A percentile compares a stretch with the other conserved stretches of the same genome.
phyloP scores from a whole-genome alignment of 257 asterid species.

The Fraxinus quadrangulata region DNA sequence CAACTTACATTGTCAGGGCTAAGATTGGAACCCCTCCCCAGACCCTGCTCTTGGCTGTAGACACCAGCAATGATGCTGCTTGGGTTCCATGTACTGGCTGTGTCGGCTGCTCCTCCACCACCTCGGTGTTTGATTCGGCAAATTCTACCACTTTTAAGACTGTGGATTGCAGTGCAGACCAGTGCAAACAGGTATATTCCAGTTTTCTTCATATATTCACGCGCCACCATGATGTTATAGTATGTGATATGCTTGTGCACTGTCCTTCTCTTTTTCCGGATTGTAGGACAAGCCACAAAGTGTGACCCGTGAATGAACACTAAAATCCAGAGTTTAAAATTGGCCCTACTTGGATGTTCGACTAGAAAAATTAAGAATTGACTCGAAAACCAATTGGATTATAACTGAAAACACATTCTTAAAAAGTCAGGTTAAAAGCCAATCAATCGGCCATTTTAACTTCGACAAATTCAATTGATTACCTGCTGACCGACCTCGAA shows the following conservation, averaged over 20 bases:
- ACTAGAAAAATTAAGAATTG: not conserved
- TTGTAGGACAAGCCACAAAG: not conserved
- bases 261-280: conserved; percentile 22
- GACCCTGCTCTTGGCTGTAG: conserved; percentile 62
- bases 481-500: no score
- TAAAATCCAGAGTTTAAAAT: not conserved
- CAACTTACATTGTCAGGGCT: conserved; percentile 64
- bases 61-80: conserved; percentile 78
- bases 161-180: conserved; percentile 59
- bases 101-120: conserved; percentile 60
- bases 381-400: no score
- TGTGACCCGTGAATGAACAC: conserved; percentile 20
- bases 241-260: not conserved
- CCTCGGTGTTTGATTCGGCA: conserved; percentile 32
- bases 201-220: not conserved
- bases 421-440: not conserved
- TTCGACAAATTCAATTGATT: no score
- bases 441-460: not conserved
- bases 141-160: conserved; percentile 68
- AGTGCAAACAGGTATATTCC: conserved; percentile 61
- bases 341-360: not conserved
- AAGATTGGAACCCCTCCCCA: conserved; percentile 81
- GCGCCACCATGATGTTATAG: conserved; percentile 29
- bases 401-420: not conserved
- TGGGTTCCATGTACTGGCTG: conserved; percentile 84